Conservation (phyloP, 164 flowering plant genomes). For the Vitis riparia region DNA sequence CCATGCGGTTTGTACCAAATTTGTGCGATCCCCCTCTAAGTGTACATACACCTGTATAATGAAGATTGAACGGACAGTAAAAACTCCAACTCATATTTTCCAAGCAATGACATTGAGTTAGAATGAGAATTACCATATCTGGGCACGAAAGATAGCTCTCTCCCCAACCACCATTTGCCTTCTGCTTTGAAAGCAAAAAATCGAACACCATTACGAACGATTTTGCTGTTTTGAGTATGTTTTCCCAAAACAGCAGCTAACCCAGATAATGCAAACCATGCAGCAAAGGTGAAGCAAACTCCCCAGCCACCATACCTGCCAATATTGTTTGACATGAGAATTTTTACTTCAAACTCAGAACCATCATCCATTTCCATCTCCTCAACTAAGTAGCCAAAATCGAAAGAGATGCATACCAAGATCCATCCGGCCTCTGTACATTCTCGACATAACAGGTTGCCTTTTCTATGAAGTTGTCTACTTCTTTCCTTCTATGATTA, state of each 20-base stretch:
- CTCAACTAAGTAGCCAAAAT: too few relatives aligned
- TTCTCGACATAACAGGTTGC: slow-evolving; percentile 32
- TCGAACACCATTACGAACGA: slow-evolving; percentile 38
- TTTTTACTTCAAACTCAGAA: not conserved
- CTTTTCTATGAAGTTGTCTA: slow-evolving; percentile 28
- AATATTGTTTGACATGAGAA: not conserved
- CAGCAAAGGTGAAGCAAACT: slow-evolving; percentile 47
- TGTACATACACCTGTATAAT: slow-evolving; percentile 43
- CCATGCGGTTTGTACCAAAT: slow-evolving; percentile 61
- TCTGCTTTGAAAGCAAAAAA: slow-evolving; percentile 39
- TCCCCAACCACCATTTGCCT: slow-evolving; percentile 57
- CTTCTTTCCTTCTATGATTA: slow-evolving; percentile 44
- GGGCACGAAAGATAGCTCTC: slow-evolving; percentile 57
- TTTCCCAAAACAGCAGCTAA: slow-evolving; percentile 39
- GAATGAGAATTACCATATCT: slow-evolving; percentile 26
- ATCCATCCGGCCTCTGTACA: slow-evolving; percentile 45
- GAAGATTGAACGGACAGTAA: too few relatives aligned
- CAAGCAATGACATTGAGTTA: too few relatives aligned
- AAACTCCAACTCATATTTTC: too few relatives aligned
- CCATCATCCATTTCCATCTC: too few relatives aligned
- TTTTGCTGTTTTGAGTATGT: slow-evolving; percentile 32
- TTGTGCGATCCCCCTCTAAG: slow-evolving; percentile 38
- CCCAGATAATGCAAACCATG: slow-evolving; percentile 47
- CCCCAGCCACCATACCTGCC: slow-evolving; percentile 63
- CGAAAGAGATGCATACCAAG: slow-evolving; percentile 29